Base-by-base conservation (phyloP, 176 grass and related monocot genomes). In the Pontederia crassipes region DNA sequence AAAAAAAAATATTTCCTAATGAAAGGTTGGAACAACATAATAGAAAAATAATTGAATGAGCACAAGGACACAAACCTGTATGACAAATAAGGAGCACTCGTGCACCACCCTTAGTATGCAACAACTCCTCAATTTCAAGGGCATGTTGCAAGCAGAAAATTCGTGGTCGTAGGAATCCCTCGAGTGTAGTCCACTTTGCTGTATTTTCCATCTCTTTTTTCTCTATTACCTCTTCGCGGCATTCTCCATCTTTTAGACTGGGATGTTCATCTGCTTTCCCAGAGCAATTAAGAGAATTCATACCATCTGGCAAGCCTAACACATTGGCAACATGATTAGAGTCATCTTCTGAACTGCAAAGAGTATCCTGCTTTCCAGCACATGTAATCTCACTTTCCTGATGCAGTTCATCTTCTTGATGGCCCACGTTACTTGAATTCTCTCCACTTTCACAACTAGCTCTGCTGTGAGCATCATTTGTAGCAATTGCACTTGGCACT, bases 61-160 rank as follows among this genome's bases (percentile, higher is more conserved):
- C 47, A 17, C 45, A 46, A 48, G 45, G 57, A 55, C 66, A 16
- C 49, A 49, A 80, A 98, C 93, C 93, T 74, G 87, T 77, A 81
- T 98, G 93, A 71, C 93, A 92, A 53, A 98, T 98, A 64, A 87
- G 47, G 45, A 92, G 74, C 68, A 81, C 73, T 83, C 68, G 78
- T n/a, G 52, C 76, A 68, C 93, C 84, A 58, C 93, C 93, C 75
- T 73, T 85, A n/a, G 63, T 61, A 70, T 71, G 76, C 71, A 98
- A 59, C 68, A 98, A 77, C 51, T 92, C 60, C 40, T 83, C 87
- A 35, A 84, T 80, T 79, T 98, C 86, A 83, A 98, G 76, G 26
- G 93, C 84, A 83, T 98, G 93, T 52, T 98, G 82, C 77, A 98
- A 82, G 87, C 93, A 98, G 53, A 98, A 98, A 28, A 91, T 87